Evolutionary conservation across 257 asterid species (phyloP), one percentile per base, ranked within the genome.

Genomic region (Salvia rosmarinus): DNA sequence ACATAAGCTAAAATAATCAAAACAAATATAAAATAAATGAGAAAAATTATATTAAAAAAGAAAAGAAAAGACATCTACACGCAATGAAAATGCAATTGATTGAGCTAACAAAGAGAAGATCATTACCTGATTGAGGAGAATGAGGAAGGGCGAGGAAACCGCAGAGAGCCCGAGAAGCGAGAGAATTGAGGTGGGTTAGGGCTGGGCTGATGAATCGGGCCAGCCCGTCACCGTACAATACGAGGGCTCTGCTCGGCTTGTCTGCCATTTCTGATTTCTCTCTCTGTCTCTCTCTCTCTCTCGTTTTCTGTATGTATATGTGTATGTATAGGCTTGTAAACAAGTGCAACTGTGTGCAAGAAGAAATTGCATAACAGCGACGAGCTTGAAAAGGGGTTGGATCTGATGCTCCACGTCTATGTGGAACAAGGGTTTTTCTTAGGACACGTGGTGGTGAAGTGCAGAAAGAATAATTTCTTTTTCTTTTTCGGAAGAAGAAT

Each of bases 161-260:
- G 71, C 95, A 89, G 68, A 67, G 83, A 21, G 96, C 89, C 37
- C 85, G 90, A 72, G 93, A 82, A 72, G 95, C 95, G 75, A 94
- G 77, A 17, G 90, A 78, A 72, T 90, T 85, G 82, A 89, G 84
- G 64, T 89, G 89, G 73, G 83, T 74, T 28, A 85, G 98, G 65
- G 85, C 57, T 69, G 93, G 86, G 82, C 61, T 35, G 59, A 89
- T 9, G 72, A 64, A 78, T 74, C 90, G 84, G 82, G 93, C 96
- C 40, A 88, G 62, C 40, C 96, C 96, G 51, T 94, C 96, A 3
- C 99, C 99, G 72, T 83, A 83, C 66, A 94, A 55, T 37, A 94
- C 87, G 55, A 94, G 67, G 37, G 77, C 96, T 84, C 96, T 89
- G 88, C 99, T 94, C 37, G 97, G 85, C 72, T 82, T 85, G 78